Percentiles rank a stretch among this genome's conserved stretches.
These are phyloP conservation scores for Mitragyna speciosa DNA, from an alignment of 257 asterid species.

Conservation along the genomic window DNA sequence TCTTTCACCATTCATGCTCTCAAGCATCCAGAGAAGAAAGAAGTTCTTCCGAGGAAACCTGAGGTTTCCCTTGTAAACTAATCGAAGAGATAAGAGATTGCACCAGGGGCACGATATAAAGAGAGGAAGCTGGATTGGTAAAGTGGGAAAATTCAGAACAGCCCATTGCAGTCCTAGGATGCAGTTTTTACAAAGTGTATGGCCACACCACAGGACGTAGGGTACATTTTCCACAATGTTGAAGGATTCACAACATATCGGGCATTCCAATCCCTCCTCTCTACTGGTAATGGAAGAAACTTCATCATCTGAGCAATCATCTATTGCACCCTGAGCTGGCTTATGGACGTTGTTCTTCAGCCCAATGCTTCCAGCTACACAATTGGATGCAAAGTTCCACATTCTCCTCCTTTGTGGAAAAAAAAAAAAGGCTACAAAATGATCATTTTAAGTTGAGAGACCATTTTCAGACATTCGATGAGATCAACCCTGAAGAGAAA, in stretches of 20 bases:
- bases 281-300: conserved; percentile 57
- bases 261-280: conserved; percentile 85
- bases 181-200: conserved; percentile 97
- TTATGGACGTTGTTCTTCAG: conserved; percentile 42
- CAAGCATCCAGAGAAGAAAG: conserved; percentile 98
- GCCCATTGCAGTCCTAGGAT: conserved; percentile 89
- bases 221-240: conserved; percentile 92
- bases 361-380: conserved; percentile 59
- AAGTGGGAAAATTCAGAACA: conserved; percentile 68
- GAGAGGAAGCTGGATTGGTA: conserved; percentile 90
- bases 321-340: conserved; percentile 46
- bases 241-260: conserved; percentile 93
- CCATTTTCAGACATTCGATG: not conserved
- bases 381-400: conserved; percentile 81
- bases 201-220: conserved; percentile 93
- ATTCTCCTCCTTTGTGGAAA: conserved; percentile 35
- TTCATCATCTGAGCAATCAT: conserved; percentile 80
- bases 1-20: conserved; percentile 92
- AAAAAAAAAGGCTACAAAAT: conserved; percentile 20
- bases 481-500: not conserved
- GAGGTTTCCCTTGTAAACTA: conserved; percentile 72
- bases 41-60: conserved; percentile 89
- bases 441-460: not conserved
- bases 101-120: conserved; percentile 96
- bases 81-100: conserved; percentile 69